These are phyloP conservation scores for Gynochthodes officinalis DNA, from an alignment of 257 asterid species.

Conservation along the genomic window DNA sequence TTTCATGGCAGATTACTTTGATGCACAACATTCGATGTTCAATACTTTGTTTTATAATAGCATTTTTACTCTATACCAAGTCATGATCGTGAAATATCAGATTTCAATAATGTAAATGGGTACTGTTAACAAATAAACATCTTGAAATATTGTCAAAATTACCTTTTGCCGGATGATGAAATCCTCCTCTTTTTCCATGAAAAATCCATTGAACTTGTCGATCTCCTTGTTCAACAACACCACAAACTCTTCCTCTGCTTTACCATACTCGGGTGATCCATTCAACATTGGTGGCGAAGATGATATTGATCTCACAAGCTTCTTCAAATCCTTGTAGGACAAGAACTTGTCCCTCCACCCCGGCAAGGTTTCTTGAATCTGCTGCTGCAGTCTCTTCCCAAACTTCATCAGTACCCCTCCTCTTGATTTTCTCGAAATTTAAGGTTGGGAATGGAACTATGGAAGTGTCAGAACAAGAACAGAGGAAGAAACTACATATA, in stretches of 20 bases:
- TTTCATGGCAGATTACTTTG: too few relatives aligned
- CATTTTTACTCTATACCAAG: too few relatives aligned
- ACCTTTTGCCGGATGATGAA: slow-evolving; percentile 89
- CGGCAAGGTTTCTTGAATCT: slow-evolving; percentile 68
- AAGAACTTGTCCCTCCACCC: slow-evolving; percentile 75
- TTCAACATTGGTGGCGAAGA: slow-evolving; percentile 33
- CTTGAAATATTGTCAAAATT: too few relatives aligned
- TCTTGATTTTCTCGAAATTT: not conserved
- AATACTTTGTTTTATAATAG: too few relatives aligned
- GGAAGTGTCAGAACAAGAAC: not conserved
- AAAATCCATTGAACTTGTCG: slow-evolving; percentile 82
- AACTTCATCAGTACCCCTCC: slow-evolving; percentile 68
- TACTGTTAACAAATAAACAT: too few relatives aligned
- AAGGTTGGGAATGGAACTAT: too few relatives aligned
- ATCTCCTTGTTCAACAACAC: slow-evolving; percentile 71
- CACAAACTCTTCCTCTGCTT: slow-evolving; percentile 65
- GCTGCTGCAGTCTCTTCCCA: slow-evolving; percentile 85
- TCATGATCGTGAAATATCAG: too few relatives aligned
- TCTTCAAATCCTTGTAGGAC: slow-evolving; percentile 77
- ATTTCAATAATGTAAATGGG: too few relatives aligned
- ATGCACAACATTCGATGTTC: too few relatives aligned
- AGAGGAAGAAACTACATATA: too few relatives aligned
- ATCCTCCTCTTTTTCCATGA: slow-evolving; percentile 88
- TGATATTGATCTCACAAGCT: slow-evolving; percentile 56
- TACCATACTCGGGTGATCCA: slow-evolving; percentile 39